phyloP scores from a whole-genome alignment of 1,284 basidiomycete genomes.

The Leccinum variabile region DNA sequence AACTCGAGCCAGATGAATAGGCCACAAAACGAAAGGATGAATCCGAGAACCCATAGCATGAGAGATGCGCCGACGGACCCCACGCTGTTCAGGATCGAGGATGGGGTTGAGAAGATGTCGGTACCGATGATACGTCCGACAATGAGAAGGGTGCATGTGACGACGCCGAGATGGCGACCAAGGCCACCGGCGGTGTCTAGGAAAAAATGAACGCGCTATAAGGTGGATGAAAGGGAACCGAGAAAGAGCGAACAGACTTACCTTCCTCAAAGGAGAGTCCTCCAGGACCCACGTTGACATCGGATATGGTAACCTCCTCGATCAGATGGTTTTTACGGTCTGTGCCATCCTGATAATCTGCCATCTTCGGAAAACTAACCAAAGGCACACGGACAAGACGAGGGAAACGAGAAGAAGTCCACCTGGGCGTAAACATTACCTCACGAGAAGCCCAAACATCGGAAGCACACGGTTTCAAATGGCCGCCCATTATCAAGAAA shows the following conservation, averaged over 20 bases:
- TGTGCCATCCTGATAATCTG: not conserved
- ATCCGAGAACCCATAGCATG: conserved; percentile 57
- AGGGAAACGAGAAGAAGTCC: not conserved
- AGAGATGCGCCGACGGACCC: conserved; percentile 53
- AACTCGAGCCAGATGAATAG: conserved; percentile 56
- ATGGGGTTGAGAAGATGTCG: conserved; percentile 63
- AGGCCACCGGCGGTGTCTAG: conserved; percentile 48
- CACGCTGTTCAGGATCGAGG: conserved; percentile 50
- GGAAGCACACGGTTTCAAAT: conserved; percentile 1
- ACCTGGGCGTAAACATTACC: not conserved
- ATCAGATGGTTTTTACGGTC: not conserved
- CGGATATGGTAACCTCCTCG: not conserved
- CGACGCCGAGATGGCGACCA: conserved; percentile 49
- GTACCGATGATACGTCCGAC: conserved; percentile 59
- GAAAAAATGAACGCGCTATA: not conserved
- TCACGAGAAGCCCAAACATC: not conserved
- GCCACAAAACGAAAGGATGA: conserved; percentile 50
- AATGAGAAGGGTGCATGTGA: conserved; percentile 48
- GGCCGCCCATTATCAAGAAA: not conserved
- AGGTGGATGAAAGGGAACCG: not conserved
- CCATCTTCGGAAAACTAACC: not conserved
- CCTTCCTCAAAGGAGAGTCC: conserved; percentile 34
- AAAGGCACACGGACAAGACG: conserved; percentile 10
- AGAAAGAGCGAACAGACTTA: conserved; percentile 1
- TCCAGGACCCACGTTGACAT: conserved; percentile 22